Percentiles rank a stretch among this genome's conserved stretches.
phyloP scores from a whole-genome alignment of 148 eudicot species.

The Vaccinium corymbosum region DNA sequence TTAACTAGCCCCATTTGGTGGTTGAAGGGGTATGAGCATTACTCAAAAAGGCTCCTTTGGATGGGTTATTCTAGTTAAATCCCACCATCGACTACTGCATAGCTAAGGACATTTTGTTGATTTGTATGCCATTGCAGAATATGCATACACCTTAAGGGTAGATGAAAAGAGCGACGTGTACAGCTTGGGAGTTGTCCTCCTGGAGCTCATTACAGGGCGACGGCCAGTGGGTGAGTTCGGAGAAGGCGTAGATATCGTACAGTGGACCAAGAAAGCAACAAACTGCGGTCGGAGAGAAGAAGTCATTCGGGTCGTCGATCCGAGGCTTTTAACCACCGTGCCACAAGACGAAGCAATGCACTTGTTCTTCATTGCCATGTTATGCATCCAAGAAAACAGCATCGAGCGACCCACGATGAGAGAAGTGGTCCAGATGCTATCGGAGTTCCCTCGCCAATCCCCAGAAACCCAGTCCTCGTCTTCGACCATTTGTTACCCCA shows the following conservation, averaged over 20 bases:
- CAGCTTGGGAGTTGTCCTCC: constrained; percentile 82
- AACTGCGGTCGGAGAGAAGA: constrained; percentile 45
- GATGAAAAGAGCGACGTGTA: constrained; percentile 95
- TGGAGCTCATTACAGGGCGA: constrained; percentile 75
- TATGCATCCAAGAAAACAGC: constrained; percentile 83
- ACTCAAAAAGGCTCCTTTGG: too few species aligned
- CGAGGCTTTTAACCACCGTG: constrained; percentile 41
- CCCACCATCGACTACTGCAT: too few species aligned
- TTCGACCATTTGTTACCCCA: constrained; percentile 1
- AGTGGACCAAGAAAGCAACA: constrained; percentile 54
- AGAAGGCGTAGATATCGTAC: constrained; percentile 89
- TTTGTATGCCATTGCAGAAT: constrained; percentile 43
- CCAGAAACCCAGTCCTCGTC: constrained; percentile 18
- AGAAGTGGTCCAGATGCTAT: constrained; percentile 87
- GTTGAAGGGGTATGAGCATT: too few species aligned
- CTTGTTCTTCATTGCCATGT: constrained; percentile 77
- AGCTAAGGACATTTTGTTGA: not conserved
- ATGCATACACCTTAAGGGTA: constrained; percentile 80
- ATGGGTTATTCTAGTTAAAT: too few species aligned
- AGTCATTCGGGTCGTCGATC: constrained; percentile 47
- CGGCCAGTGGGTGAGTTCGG: constrained; percentile 90
- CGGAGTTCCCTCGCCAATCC: constrained; percentile 46
- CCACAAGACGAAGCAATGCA: constrained; percentile 81
- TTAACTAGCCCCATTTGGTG: too few species aligned
- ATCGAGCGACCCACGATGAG: constrained; percentile 86